These are phyloP conservation scores for Lepiota venenata DNA, from an alignment of 768 basidiomycete species.

Conservation along the genomic window DNA sequence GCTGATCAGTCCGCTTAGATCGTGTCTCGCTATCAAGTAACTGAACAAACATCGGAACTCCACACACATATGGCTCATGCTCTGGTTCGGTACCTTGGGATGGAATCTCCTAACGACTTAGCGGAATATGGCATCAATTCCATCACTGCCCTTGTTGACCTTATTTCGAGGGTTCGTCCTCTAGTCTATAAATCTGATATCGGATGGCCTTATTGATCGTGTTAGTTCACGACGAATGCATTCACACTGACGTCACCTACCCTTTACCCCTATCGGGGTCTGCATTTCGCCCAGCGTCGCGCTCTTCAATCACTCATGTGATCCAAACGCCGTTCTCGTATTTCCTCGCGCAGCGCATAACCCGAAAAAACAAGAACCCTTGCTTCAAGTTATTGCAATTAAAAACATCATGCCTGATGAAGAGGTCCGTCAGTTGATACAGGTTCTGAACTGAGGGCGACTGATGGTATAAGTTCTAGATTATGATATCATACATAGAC, in stretches of 20 bases:
- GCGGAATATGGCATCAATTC: constrained; percentile 52
- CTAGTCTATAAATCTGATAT: neutral
- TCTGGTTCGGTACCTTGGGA: constrained; percentile 65
- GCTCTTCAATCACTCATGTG: constrained; percentile 85
- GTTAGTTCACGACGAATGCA: constrained; percentile 87
- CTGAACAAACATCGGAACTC: constrained; percentile 34
- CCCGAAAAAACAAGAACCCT: constrained; percentile 40
- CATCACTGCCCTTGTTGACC: constrained; percentile 60
- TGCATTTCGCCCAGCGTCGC: constrained; percentile 80
- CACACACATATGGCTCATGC: constrained; percentile 73
- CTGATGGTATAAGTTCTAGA: constrained; percentile 33
- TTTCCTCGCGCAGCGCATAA: constrained; percentile 60
- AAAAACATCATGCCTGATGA: constrained; percentile 59
- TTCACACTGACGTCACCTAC: constrained; percentile 81
- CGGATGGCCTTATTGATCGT: neutral
- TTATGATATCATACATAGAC: constrained; percentile 84
- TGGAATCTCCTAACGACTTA: constrained; percentile 57
- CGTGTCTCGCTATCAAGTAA: constrained; percentile 42
- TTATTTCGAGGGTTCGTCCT: constrained; percentile 64
- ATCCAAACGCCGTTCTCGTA: constrained; percentile 87
- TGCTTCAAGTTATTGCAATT: constrained; percentile 73
- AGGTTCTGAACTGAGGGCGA: neutral
- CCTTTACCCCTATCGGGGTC: constrained; percentile 77
- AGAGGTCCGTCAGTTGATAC: constrained; percentile 49
- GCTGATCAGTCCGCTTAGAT: constrained; percentile 35